phyloP scores from a whole-genome alignment of 768 basidiomycete genomes.

The Nidularia pulvinata region DNA sequence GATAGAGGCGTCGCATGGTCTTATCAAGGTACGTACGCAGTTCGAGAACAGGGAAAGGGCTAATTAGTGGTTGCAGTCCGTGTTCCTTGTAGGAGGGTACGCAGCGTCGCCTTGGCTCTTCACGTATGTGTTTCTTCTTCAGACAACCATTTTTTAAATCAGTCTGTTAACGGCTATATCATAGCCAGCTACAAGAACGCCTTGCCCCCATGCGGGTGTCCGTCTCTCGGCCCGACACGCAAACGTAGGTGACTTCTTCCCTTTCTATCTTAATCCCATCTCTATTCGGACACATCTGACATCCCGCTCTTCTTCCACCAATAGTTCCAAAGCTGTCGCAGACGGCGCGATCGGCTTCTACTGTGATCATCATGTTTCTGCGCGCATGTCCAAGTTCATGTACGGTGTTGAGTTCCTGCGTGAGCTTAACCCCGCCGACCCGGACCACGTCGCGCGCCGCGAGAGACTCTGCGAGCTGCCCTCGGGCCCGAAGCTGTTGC shows the following conservation, averaged over 20 bases:
- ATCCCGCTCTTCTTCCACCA: background rate
- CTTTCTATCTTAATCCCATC: background rate
- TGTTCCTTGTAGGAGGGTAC: slow-evolving; percentile 84
- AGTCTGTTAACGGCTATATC: too few relatives aligned
- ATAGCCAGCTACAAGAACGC: slow-evolving; percentile 67
- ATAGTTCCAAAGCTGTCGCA: slow-evolving; percentile 84
- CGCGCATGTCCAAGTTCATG: slow-evolving; percentile 79
- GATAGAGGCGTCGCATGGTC: slow-evolving; percentile 65
- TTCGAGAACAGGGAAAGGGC: background rate
- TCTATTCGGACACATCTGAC: background rate
- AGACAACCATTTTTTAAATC: too few relatives aligned
- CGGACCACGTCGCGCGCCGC: slow-evolving; percentile 64
- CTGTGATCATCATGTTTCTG: slow-evolving; percentile 82
- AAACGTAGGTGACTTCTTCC: slow-evolving; percentile 52
- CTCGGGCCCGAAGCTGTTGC: slow-evolving; percentile 74
- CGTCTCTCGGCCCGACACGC: slow-evolving; percentile 77
- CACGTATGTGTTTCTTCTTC: slow-evolving; percentile 18
- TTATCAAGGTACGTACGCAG: slow-evolving; percentile 51
- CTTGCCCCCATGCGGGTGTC: slow-evolving; percentile 53
- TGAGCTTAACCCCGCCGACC: slow-evolving; percentile 62
- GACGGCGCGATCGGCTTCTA: slow-evolving; percentile 86
- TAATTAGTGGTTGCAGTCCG: slow-evolving; percentile 44
- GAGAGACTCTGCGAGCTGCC: slow-evolving; percentile 74
- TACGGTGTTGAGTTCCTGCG: slow-evolving; percentile 83
- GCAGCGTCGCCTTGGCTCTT: slow-evolving; percentile 85